phyloP scores from a whole-genome alignment of 371 early-diverging fungal species.

The Mortierella sp. region DNA sequence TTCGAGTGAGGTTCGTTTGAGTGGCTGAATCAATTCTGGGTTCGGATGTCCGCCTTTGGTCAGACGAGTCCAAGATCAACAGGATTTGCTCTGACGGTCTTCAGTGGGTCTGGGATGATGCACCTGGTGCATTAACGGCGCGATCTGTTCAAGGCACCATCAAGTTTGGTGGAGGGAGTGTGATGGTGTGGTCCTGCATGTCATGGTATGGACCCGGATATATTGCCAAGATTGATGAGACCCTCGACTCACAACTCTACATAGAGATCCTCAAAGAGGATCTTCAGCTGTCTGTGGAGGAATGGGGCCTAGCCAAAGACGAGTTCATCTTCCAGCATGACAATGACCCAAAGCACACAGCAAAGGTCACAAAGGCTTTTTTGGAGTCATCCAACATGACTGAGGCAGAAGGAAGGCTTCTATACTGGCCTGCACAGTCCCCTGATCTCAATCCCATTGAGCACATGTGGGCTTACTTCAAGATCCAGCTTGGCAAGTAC shows the following conservation, averaged over 20 bases:
- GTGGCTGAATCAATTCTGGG: too few relatives aligned
- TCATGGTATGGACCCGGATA: constrained; percentile 14
- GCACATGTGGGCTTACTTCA: constrained; percentile 39
- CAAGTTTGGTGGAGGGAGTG: constrained; percentile 45
- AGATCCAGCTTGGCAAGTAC: constrained; percentile 3
- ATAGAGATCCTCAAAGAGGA: constrained; percentile 19
- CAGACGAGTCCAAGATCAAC: constrained; percentile 54
- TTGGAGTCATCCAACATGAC: background rate
- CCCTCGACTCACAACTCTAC: constrained; percentile 18
- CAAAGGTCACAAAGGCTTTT: constrained; percentile 21
- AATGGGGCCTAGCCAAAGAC: constrained; percentile 16
- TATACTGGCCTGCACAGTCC: constrained; percentile 58
- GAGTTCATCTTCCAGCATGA: constrained; percentile 53
- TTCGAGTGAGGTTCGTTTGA: too few relatives aligned
- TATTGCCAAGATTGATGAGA: constrained; percentile 23
- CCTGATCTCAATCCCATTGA: constrained; percentile 58
- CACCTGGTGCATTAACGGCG: too few relatives aligned
- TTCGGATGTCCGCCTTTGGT: too few relatives aligned
- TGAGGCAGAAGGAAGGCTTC: constrained; percentile 6
- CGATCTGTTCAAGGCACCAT: constrained; percentile 29
- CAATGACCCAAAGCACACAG: constrained; percentile 57
- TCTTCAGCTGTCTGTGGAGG: constrained; percentile 10
- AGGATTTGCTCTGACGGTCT: constrained; percentile 22
- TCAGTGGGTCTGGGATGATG: constrained; percentile 27
- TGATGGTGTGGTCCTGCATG: constrained; percentile 23